These are phyloP conservation scores for Dothiorella sarmentorum DNA, from an alignment of 2,329 filamentous ascomycete genomes.

Conservation along the genomic window DNA sequence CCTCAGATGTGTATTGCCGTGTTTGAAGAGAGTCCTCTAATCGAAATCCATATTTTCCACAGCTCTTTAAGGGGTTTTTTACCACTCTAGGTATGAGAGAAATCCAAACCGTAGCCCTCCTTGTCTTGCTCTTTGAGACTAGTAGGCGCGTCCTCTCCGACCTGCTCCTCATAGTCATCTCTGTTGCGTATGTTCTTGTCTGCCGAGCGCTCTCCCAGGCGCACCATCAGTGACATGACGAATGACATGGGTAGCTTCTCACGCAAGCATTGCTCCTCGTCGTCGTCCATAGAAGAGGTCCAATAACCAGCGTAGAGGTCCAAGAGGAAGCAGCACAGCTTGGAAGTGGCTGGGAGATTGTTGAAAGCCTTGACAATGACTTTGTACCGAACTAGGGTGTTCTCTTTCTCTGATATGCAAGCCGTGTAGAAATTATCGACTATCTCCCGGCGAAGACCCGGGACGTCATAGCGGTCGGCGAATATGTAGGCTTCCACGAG, in stretches of 20 bases:
- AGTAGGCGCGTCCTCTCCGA: no score
- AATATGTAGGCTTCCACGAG: background rate
- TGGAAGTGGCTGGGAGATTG: background rate
- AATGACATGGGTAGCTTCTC: background rate
- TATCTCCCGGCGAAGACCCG: background rate
- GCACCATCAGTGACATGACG: background rate
- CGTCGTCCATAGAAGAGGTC: background rate
- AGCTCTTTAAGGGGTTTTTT: no score
- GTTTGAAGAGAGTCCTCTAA: no score
- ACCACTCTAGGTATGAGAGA: no score
- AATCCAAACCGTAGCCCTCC: no score
- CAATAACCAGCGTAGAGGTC: background rate
- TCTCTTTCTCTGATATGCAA: background rate
- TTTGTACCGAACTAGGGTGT: background rate
- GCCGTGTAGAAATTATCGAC: background rate
- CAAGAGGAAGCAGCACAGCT: background rate
- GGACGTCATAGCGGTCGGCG: conserved; percentile 4
- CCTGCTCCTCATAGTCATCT: background rate
- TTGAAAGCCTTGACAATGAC: background rate
- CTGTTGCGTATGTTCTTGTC: no score
- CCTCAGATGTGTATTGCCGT: no score
- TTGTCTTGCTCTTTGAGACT: no score
- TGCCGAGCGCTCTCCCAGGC: background rate
- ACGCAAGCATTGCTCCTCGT: background rate
- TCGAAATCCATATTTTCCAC: no score